Base-by-base conservation (phyloP, 2,329 filamentous ascomycete species). In the Fusarium xyrophilum region DNA sequence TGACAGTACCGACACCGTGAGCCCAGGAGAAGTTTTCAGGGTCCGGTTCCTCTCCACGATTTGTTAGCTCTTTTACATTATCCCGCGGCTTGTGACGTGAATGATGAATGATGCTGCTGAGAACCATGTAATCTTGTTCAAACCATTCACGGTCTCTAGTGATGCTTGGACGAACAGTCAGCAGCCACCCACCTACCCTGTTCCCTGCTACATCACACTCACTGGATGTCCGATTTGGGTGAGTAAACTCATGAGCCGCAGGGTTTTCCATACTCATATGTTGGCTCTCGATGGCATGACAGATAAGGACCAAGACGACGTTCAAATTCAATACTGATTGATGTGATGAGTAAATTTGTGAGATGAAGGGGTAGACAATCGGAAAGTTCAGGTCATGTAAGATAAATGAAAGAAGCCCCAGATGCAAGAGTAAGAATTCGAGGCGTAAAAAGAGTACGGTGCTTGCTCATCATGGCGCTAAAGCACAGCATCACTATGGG, bases 141-240 rank as follows among this genome's bases (percentile, higher is more conserved):
- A 42, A 42, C 56, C 42, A 60, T 33, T 13, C 30, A 1, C 30
- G 10, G 25, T 35, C 21, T 1, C 27, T 27, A 1, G 36, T 11
- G 19, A 35, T 40, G 23, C 36, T 57, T 1, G 4, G n/a, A 14
- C 21, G 14, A 11, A n/a, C 7, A 6, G 5, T 56, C 14, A 56
- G 54, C 10, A 32, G 23, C n/a, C n/a, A n/a, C n/a, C 40, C 0
- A 19, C 17, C 0, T 47, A 32, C 44, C 15, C 28, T 17, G 1
- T 3, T 12, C 14, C 5, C 3, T 0, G 0, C 1, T 2, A 2
- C 0, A 21, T 32, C 5, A 6, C 7, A 17, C 43, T 21, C 2
- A 47, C 28, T 47, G n/a, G 4, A 47, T 2, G 13, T 47, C 14
- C 1, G 14, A 32, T 0, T 17, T 1, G 1, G 44, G n/a, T 13